Percentiles rank a stretch among this genome's conserved stretches.
Conservation (phyloP, 768 basidiomycete genomes). For the Lyophyllum semitale region DNA sequence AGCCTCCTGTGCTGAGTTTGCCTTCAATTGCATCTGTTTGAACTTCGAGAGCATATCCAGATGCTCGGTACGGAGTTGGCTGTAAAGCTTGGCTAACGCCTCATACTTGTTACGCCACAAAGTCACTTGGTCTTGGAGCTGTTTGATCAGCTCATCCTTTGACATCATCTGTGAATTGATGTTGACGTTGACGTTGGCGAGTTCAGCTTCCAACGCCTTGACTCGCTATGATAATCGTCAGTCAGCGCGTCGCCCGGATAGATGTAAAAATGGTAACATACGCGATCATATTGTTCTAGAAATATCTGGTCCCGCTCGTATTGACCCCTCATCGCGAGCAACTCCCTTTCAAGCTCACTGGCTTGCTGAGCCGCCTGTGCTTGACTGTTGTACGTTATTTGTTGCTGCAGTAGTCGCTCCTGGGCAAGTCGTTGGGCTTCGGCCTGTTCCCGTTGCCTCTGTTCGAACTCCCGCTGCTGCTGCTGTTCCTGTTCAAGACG, state of each 20-base stretch:
- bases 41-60: constrained; percentile 96
- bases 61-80: constrained; percentile 95
- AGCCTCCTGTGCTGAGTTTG: constrained; percentile 97
- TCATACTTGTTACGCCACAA: constrained; percentile 99
- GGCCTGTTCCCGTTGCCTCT: constrained; percentile 82
- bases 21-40: constrained; percentile 97
- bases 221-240: constrained; percentile 63
- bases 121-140: constrained; percentile 94
- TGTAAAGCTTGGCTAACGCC: constrained; percentile 96
- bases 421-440: constrained; percentile 88
- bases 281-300: constrained; percentile 95
- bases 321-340: constrained; percentile 92
- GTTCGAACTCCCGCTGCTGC: constrained; percentile 88
- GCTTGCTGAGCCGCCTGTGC: constrained; percentile 71
- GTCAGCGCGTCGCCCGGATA: background rate
- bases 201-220: constrained; percentile 91
- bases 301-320: constrained; percentile 98
- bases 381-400: constrained; percentile 79
- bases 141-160: constrained; percentile 94
- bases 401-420: constrained; percentile 85
- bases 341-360: constrained; percentile 84
- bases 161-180: constrained; percentile 83
- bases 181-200: constrained; percentile 72
- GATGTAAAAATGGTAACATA: constrained; percentile 42
- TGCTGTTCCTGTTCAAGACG: constrained; percentile 76